Evolutionary conservation across 2,329 filamentous ascomycete species (phyloP), one percentile per base, ranked within the genome.

Genomic region (Hypocrella siamensis): DNA sequence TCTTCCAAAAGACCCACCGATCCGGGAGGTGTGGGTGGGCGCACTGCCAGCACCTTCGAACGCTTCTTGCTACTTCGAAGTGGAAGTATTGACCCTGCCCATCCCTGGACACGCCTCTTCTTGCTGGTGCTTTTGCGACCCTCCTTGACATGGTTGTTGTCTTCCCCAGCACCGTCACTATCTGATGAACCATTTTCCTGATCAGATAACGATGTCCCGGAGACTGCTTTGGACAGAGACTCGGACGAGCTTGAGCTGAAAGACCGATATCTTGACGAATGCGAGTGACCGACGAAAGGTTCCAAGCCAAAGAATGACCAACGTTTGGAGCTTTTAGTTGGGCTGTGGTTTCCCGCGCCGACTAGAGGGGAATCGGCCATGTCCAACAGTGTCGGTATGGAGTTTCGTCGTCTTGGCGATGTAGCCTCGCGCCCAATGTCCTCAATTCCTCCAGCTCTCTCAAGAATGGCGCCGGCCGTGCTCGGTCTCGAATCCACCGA

Each of bases 71-170:
- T 49, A 32, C 46, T 61, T 58, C 70, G 78, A 4, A 69, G 62
- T 12, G 71, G 70, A 6, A 84, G 58, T 35, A 80, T 77, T 3
- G 73, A 70, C 19, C 74, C 75, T 14, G 73, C 71, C 75, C 75
- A 79, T 4, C 67, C 67, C 46, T 81, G 84, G 36, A 88, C 80
- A 50, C 80, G 80, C 56, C 82, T 85, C 47, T 59, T 61, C 34
- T 53, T 51, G 19, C 53, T 55, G 35, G 43, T 46, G 29, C 51
- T 53, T 41, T 56, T 58, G 21, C 38, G 39, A 15, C 42, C 40
- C 34, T 51, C 51, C 35, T 52, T 51, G 11, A 32, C 24, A 18
- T 46, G 45, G 8, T 31, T 27, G 38, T 46, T 17, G 29, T 41
- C 10, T 32, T 37, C 19, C 5, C 43, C 46, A 3, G 39, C 30